Base-by-base conservation (phyloP, 1,284 basidiomycete genomes). In the Marasmius fiardii region DNA sequence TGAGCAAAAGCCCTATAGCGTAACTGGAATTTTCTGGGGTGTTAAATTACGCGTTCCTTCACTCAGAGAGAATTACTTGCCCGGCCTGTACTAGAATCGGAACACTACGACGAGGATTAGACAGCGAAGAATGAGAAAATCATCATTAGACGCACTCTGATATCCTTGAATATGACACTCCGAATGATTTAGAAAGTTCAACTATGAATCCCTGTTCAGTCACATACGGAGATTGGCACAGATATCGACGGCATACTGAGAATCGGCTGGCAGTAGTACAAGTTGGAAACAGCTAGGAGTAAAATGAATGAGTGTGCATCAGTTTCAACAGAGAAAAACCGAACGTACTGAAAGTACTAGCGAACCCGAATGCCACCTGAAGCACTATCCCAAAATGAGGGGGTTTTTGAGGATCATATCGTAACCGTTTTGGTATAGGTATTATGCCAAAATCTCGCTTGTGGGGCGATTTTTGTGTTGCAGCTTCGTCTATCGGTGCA, bases 1-100 rank as follows among this genome's bases (percentile, higher is more conserved):
- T 78, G 41, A 88, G 67, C 10, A 87, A 60, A 18, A 89, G 74
- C 2, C 86, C 86, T 6, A 67, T 71, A 7, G 79, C 81, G 64
- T 85, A 86, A 54, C 82, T 83, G 53, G 18, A 35, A 31, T 14
- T 49, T 11, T 47, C 24, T 31, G 33, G 37, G 21, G 28, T 39
- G 14, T 20, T 34, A 21, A 24, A 18, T 11, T n/a, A 14, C 14
- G 14, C 26, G 26, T 14, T n/a, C 28, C 20, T 8, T 41, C 2
- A 5, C 8, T 3, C 2, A 28, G 6, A 10, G 11, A 7, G 39
- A 33, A n/a, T 18, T 23, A 51, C 64, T 51, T 64, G 80, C 79
- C 79, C 80, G 37, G 77, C 78, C 58, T 81, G 80, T 10, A 78
- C 59, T 28, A 81, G 66, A 4, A 79, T 77, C 2, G 79, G 78